Percentiles rank a stretch among this genome's conserved stretches.
These are phyloP conservation scores for Cynanchum wilfordii DNA, from an alignment of 257 asterid species.

Conservation along the genomic window DNA sequence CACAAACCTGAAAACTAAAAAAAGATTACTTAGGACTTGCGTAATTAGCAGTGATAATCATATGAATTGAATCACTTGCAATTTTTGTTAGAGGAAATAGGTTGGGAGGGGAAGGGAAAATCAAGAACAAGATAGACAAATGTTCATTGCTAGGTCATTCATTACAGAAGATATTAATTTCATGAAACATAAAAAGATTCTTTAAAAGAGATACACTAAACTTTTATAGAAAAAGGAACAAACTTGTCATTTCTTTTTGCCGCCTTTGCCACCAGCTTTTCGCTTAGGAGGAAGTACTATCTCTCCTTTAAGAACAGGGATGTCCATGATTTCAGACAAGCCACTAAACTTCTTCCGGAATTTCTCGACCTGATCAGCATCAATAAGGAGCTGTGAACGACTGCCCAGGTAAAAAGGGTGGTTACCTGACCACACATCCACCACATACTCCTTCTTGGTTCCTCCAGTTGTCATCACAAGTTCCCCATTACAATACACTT, in stretches of 20 bases:
- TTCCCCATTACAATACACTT: slow-evolving; percentile 90
- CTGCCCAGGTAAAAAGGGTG: slow-evolving; percentile 92
- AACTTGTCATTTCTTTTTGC: slow-evolving; percentile 60
- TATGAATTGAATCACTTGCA: background rate
- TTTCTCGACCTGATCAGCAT: slow-evolving; percentile 84
- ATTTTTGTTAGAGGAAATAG: background rate
- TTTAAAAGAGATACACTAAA: background rate
- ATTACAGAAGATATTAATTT: background rate
- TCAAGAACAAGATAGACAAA: too few species aligned
- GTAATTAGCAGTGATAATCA: background rate
- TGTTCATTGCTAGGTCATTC: background rate
- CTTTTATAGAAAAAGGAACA: background rate
- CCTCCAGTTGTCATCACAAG: slow-evolving; percentile 96
- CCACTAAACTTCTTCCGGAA: slow-evolving; percentile 75
- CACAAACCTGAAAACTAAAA: too few species aligned
- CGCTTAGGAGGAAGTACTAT: slow-evolving; percentile 73
- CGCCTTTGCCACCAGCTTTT: slow-evolving; percentile 39
- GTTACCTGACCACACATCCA: slow-evolving; percentile 97
- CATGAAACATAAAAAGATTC: background rate
- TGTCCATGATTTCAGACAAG: slow-evolving; percentile 58
- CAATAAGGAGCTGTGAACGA: slow-evolving; percentile 50
- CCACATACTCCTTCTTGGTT: slow-evolving; percentile 81
- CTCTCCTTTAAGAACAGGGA: slow-evolving; percentile 92
- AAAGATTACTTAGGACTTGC: too few species aligned
- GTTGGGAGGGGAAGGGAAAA: too few species aligned